Evolutionary conservation across 495 filamentous ascomycete species (phyloP).

Genomic region (Zalerion maritima): DNA sequence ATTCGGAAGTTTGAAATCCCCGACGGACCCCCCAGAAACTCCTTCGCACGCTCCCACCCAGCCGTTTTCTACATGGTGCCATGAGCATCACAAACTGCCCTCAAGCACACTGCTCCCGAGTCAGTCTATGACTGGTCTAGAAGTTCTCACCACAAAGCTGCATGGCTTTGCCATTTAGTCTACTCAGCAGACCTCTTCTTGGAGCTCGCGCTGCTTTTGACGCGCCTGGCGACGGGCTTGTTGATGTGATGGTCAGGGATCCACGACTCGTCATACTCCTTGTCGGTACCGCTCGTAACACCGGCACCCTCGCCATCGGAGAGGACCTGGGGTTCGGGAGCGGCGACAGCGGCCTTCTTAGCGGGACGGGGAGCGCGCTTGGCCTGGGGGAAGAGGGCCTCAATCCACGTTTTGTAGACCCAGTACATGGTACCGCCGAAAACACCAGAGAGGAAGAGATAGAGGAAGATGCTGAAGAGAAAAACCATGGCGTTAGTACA

Average conservation of each 20-base stretch:
- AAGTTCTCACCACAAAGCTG: too few relatives aligned
- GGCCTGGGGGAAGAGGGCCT: constrained; percentile 89
- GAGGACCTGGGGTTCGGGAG: constrained; percentile 41
- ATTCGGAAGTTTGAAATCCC: too few relatives aligned
- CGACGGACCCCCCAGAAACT: too few relatives aligned
- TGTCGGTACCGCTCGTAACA: constrained; percentile 40
- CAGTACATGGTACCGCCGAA: constrained; percentile 79
- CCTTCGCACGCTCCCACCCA: too few relatives aligned
- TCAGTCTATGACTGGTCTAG: too few relatives aligned
- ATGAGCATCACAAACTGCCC: too few relatives aligned
- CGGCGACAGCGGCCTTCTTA: constrained; percentile 43
- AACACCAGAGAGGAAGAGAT: constrained; percentile 69
- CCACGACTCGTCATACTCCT: constrained; percentile 90
- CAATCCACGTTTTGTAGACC: constrained; percentile 95
- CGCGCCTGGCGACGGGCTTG: constrained; percentile 63
- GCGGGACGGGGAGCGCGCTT: constrained; percentile 42
- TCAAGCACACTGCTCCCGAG: too few relatives aligned
- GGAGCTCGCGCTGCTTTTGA: constrained; percentile 53
- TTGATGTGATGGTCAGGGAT: constrained; percentile 87
- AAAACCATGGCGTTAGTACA: too few relatives aligned
- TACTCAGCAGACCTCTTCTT: constrained; percentile 24
- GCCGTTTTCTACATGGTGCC: too few relatives aligned
- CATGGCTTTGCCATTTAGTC: too few relatives aligned
- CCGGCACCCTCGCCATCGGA: constrained; percentile 60
- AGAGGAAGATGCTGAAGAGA: constrained; percentile 72